Percentiles rank a stretch among this genome's conserved stretches.
Conservation (phyloP, 768 basidiomycete genomes). For the Kwoniella bestiolae region DNA sequence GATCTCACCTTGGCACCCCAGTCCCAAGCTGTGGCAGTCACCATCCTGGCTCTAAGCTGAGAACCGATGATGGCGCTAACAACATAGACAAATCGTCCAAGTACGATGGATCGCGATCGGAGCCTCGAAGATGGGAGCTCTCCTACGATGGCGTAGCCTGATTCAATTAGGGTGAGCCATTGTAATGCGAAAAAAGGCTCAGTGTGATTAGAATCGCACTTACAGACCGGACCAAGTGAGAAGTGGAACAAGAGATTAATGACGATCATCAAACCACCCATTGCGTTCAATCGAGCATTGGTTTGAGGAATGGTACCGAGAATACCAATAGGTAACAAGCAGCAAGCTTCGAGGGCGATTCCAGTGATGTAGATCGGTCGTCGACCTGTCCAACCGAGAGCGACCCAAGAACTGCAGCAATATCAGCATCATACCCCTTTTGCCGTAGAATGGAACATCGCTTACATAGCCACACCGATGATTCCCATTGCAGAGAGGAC, state of each 20-base stretch:
- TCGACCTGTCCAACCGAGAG: slow-evolving; percentile 27
- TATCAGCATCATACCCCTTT: not conserved
- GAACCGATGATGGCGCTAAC: slow-evolving; percentile 27
- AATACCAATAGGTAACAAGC: slow-evolving; percentile 37
- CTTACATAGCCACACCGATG: slow-evolving; percentile 37
- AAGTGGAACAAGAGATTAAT: slow-evolving; percentile 41
- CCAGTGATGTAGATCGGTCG: slow-evolving; percentile 39
- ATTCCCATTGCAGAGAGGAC: slow-evolving; percentile 31
- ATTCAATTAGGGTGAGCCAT: not conserved
- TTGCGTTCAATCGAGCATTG: slow-evolving; percentile 20
- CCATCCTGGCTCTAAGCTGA: slow-evolving; percentile 33
- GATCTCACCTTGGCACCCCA: slow-evolving; percentile 37
- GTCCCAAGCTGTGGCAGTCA: slow-evolving; percentile 28
- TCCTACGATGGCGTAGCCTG: slow-evolving; percentile 41
- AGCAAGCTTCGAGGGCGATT: slow-evolving; percentile 17
- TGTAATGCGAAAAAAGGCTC: not conserved
- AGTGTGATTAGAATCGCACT: not conserved
- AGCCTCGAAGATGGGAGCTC: slow-evolving; percentile 35
- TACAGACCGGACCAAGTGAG: slow-evolving; percentile 35
- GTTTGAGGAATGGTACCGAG: slow-evolving; percentile 25
- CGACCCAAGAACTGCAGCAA: slow-evolving; percentile 23
- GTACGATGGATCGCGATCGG: slow-evolving; percentile 29
- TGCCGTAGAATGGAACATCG: not conserved
- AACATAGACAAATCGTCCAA: slow-evolving; percentile 34
- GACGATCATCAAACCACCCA: slow-evolving; percentile 36